Base-by-base conservation (phyloP, 495 filamentous ascomycete genomes). In the Elasticomyces elasticus region DNA sequence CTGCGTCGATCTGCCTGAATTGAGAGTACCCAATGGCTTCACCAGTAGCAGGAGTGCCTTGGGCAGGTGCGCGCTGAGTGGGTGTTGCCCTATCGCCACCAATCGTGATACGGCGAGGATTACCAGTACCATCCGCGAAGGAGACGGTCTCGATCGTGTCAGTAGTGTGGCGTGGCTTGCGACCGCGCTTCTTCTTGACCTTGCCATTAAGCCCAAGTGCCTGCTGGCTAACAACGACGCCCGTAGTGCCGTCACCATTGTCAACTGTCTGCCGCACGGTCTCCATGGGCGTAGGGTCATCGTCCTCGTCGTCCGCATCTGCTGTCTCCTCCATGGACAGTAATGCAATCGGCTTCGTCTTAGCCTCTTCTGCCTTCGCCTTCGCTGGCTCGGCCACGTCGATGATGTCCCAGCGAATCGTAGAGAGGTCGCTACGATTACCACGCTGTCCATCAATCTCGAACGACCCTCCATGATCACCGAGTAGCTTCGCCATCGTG, bases 381-480 rank as follows among this genome's bases (percentile, higher is more conserved):
- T 45, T 45, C 11, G 60, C 56, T 12, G 67, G 64, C 17, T 60
- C 55, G 45, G 28, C 30, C 5, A 79, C 78, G 63, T 87, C 84
- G 1, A 87, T 71, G 15, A 84, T 44, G 65, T 86, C 83, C 84
- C 84, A 88, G 27, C 74, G 67, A 22, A 88, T 69, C 0, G 81
- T 85, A n/a, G 65, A 64, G 12, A 87, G 61, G 63, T 88, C 82
- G 9, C 71, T 44, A 4, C 68, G 12, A 62, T 60, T 33, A 56
- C 48, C 49, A 70, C 68, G 1, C 82, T 62, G n/a, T 64, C 59
- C 49, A 13, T 53, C 44, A 23, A 28, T 3, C 52, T 62, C 45
- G 26, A 41, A 47, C 6, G 86, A 56, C 6, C 60, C 40, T 4
- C 75, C 65, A 19, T 61, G 54, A 24, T 52, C 20, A 5, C 58